These are phyloP conservation scores for Carex myosuroides DNA, from an alignment of 176 grass and related monocot species.

Conservation along the genomic window DNA sequence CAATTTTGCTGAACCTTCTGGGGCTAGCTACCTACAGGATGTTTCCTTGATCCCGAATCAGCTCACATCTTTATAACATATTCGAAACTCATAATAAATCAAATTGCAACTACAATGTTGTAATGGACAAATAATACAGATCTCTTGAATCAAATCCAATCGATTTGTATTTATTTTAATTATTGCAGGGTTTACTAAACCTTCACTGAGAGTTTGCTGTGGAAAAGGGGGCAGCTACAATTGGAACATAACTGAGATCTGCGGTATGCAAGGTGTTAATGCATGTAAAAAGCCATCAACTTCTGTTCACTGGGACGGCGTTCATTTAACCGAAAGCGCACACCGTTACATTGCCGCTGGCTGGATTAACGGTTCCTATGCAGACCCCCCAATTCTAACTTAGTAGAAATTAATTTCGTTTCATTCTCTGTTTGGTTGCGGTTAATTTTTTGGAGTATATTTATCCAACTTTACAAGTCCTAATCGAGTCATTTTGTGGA, in stretches of 20 bases:
- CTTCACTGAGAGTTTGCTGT: conserved; percentile 21
- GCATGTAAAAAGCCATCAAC: conserved; percentile 14
- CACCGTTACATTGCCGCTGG: conserved; percentile 11
- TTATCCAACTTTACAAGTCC: too few relatives aligned
- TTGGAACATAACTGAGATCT: conserved; percentile 16
- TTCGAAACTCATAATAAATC: background rate
- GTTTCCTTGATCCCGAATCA: background rate
- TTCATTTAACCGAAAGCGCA: conserved; percentile 27
- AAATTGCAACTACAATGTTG: background rate
- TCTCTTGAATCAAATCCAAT: background rate
- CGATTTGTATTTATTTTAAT: background rate
- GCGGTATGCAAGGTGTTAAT: conserved; percentile 10
- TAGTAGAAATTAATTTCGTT: too few relatives aligned
- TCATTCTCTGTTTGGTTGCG: too few relatives aligned
- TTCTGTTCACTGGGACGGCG: conserved; percentile 27
- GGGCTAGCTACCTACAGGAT: background rate
- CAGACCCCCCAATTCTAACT: conserved; percentile 17
- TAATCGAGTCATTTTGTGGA: too few relatives aligned
- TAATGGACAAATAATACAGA: background rate
- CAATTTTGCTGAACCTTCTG: background rate
- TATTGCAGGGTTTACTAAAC: conserved; percentile 23
- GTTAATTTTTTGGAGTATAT: too few relatives aligned
- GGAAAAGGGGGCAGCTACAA: conserved; percentile 26
- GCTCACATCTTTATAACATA: background rate
- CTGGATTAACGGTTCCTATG: conserved; percentile 19